Base-by-base conservation (phyloP, 768 basidiomycete species). In the Sistotremastrum niveocremeum region DNA sequence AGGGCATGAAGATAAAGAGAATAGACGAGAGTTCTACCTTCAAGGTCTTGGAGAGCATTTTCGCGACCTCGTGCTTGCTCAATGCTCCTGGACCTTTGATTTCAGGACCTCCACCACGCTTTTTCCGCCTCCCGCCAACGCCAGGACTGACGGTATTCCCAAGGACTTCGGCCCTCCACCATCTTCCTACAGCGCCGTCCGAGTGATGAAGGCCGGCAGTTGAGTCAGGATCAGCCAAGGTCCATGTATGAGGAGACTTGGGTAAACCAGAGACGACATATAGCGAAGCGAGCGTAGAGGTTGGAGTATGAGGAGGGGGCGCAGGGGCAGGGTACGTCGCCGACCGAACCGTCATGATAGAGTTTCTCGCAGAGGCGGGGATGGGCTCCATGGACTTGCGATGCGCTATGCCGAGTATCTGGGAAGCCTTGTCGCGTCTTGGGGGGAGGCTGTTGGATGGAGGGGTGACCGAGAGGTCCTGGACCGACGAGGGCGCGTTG, bases 151-250 rank as follows among this genome's bases (percentile, higher is more conserved):
- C 76, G 42, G 84, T 87, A 59, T 82, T 85, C 3, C 90, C 89
- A 12, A 93, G 76, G 9, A 91, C 86, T 62, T 93, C 89, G 39
- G 90, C 83, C 40, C 87, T 68, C 87, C 87, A 93, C 80, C 84
- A 91, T 41, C 87, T 74, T 52, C 73, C 79, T 46, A 91, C 88
- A 43, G 87, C 89, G 47, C 84, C 82, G 39, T 88, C 85, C 37
- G 74, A 71, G 56, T 93, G 89, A 55, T 84, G 78, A 43, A 90
- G 71, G 41, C 84, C 86, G 42, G 82, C 64, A 44, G 87, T 81
- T 1, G 85, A 74, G 60, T 88, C 85, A 0, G 81, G 79, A 60
- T 91, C 89, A 0, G 85, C 81, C 39, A 89, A 74, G 11, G 85
- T 84, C 88, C 90, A 93, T 7, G 84, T 88, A 60, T 86, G 78